Base-by-base conservation (phyloP, 1,284 basidiomycete genomes). In the Apiotrichum laibachii region DNA sequence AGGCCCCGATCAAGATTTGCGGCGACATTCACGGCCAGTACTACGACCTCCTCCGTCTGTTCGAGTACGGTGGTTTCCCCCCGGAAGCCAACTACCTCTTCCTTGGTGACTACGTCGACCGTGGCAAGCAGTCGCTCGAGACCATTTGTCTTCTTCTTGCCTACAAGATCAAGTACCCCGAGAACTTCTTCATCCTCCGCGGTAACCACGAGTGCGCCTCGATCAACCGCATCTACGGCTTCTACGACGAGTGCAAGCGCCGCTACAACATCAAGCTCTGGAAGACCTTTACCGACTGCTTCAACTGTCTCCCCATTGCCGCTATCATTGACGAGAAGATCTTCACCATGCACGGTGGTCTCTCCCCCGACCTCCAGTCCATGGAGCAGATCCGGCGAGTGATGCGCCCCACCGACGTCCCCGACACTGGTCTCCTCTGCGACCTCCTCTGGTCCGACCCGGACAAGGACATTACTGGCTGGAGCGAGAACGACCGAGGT, bases 381-480 rank as follows among this genome's bases (percentile, higher is more conserved):
- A 99, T 99, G 95, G 95, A 99, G 80, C 94, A 99, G 83, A 99
- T 99, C 82, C 85, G 96, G 78, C 86, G 95, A 77, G 94, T 99
- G 53, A 98, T 98, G 95, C 84, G 95, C 81, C 96, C 95, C 43
- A 99, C 95, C 60, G 95, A 99, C 80, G 95, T 99, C 56, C 95
- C 96, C 65, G 95, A 99, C 81, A 97, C 93, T 65, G 94, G 93
- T 62, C 83, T 98, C 57, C 85, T 99, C 49, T 98, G 93, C 77
- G 95, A 99, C 80, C 83, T 99, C 60, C 82, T 99, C 68, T 99
- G 95, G 95, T 98, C 95, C 60, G 95, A 99, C 81, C 95, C 95
- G 46, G 95, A 98, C 83, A 98, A 99, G 81, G 95, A 98, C 75
- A 97, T 98, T 72, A 95, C 93, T 33, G 95, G 94, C 12, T 99